These are phyloP conservation scores for Panellus pusillus DNA, from an alignment of 768 basidiomycete genomes.

Conservation along the genomic window DNA sequence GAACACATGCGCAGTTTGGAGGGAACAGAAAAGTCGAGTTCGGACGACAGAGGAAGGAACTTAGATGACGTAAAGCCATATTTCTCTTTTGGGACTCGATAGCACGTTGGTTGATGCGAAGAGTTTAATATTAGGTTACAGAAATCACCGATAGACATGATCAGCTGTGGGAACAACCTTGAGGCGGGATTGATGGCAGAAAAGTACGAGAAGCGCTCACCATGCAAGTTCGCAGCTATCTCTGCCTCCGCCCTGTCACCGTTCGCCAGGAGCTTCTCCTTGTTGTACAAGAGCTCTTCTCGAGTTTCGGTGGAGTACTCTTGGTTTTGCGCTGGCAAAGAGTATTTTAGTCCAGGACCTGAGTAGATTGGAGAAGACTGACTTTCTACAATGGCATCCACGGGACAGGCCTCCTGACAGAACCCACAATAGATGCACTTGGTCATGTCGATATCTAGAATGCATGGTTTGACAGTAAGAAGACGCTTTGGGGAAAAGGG, in stretches of 20 bases:
- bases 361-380: slow-evolving; percentile 31
- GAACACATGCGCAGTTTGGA: slow-evolving; percentile 8
- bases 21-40: slow-evolving; percentile 9
- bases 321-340: slow-evolving; percentile 82
- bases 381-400: slow-evolving; percentile 99
- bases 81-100: slow-evolving; percentile 19
- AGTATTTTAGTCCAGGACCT: slow-evolving; percentile 7
- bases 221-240: slow-evolving; percentile 90
- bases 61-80: slow-evolving; percentile 9
- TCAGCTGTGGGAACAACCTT: slow-evolving; percentile 54
- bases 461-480: slow-evolving; percentile 4
- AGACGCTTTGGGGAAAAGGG: neutral
- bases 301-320: slow-evolving; percentile 98
- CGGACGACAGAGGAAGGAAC: slow-evolving; percentile 6
- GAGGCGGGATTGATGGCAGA: slow-evolving; percentile 25
- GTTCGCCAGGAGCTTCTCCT: slow-evolving; percentile 95
- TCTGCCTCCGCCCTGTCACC: slow-evolving; percentile 97
- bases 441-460: slow-evolving; percentile 96
- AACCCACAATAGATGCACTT: slow-evolving; percentile 99
- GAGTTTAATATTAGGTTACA: slow-evolving; percentile 24
- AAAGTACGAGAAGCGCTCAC: slow-evolving; percentile 36
- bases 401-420: slow-evolving; percentile 99
- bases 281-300: slow-evolving; percentile 98
- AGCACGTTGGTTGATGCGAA: slow-evolving; percentile 18
- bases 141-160: slow-evolving; percentile 76